Evolutionary conservation across 2,329 filamentous ascomycete genomes (phyloP), one percentile per base, ranked within the genome.

Genomic region (Cercospora berteroae): DNA sequence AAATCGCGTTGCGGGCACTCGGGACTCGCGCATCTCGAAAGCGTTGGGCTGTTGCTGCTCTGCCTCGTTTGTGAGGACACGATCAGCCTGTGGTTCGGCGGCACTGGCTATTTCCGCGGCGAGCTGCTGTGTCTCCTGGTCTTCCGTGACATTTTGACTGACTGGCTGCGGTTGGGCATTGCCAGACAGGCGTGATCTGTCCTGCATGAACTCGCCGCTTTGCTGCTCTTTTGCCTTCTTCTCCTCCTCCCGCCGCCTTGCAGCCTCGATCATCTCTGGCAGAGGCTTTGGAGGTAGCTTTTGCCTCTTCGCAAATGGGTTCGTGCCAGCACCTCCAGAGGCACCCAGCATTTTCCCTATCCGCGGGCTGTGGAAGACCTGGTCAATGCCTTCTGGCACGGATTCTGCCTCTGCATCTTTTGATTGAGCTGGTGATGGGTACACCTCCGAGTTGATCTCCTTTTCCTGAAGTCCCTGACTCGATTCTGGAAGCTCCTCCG

Each of bases 1-100:
- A 61, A 99, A 81, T 4, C 95, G 89, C 7, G 93, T 93, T 0
- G 95, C 91, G 1, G 95, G 95, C 0, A 99, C 94, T 70, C 89
- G 89, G 9, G 95, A 99, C 76, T 98, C 94, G 64, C 90, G 86
- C 77, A 99, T 88, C 68, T 90, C 84, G 75, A 96, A 93, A 33
- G 70, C 64, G 20, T 65, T 69, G 18, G 65, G 63, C 8, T 66
- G 57, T 25, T 64, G 20, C 20, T 63, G 64, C 8, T 61, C 48
- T 36, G 20, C 25, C 2, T 23, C 20, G 7, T 48, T 33, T 29
- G 57, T 23, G 13, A 62, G 10, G 9, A 23, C 18, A 25, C 33
- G 13, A 4, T 31, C 9, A 25, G 16, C 52, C 16, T 20, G 20
- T 29, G 52, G 9, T 6, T 63, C 63, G n/a, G 67, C 56, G 12